Base-by-base conservation (phyloP, 1,284 basidiomycete genomes). In the Singerocomus inundabilis region DNA sequence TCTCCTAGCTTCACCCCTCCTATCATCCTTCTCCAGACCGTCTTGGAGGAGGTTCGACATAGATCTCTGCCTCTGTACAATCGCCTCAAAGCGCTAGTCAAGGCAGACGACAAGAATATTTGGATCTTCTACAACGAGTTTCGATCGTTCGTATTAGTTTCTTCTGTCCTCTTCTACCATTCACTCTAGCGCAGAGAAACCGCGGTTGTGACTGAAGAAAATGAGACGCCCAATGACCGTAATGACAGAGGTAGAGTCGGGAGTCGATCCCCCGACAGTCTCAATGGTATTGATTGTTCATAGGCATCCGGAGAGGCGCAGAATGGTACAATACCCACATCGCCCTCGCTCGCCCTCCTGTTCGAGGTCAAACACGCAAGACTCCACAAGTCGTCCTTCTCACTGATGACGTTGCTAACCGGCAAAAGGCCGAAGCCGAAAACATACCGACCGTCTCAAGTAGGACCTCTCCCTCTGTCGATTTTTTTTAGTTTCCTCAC, bases 91-190 rank as follows among this genome's bases (percentile, higher is more conserved):
- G 82, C 87, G 1, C 74, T 98, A 31, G 76, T 88, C 26, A 86
- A 82, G 55, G 81, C 84, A 57, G 93, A 96, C 48, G 90, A 91
- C 55, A 88, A 92, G 61, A 74, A 71, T 24, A 77, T 88, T 6
- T 95, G 88, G 85, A 80, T 93, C 3, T 97, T 94, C 69, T 95
- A 94, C 72, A 96, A 97, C 63, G 93, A 97, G 66, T 93, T 88
- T 66, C 70, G 87, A 60, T 84, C 83, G 90, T 87, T 60, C 70
- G 77, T 78, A 9, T 40, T 10, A 0, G 18, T 32, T 1, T 39
- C 15, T 11, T 45, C 3, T 39, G 13, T 26, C 7, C 1, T 16
- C 21, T 35, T 26, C 43, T 15, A 1, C 24, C 1, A 9, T 24
- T 64, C 24, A 66, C 30, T 1, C 42, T 45, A 4, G 18, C 26